Evolutionary conservation across 768 basidiomycete species (phyloP), one percentile per base, ranked within the genome.

Genomic region (Lentinula sp.): DNA sequence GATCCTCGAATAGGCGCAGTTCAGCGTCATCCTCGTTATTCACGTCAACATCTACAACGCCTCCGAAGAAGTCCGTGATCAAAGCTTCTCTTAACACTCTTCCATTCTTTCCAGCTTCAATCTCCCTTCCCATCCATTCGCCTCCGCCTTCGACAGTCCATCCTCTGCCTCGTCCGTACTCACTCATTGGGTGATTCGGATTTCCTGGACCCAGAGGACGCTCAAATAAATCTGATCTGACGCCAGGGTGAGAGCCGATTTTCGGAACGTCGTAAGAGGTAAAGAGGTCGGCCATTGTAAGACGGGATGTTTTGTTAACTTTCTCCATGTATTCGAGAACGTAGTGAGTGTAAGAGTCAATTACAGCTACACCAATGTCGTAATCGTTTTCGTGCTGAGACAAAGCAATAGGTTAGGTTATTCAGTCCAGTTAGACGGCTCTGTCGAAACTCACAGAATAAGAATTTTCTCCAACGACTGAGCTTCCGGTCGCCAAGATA

Each of bases 281-380:
- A 74, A 98, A 96, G 54, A 97, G 79, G 67, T 96, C 91, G 59
- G 86, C 80, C 80, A 96, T 82, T 13, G 89, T 89, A 16, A 80
- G 79, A 48, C 85, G 83, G 52, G 87, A 90, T 0, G 95, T 95
- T 74, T 97, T 97, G 75, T 94, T 92, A 67, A 96, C 87, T 16
- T 84, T 82, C 71, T 98, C 97, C 81, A 99, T 87, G 71, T 85
- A 95, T 64, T 94, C 83, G 9, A 99, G 84, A 32, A 95, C 79
- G 67, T 90, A 89, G 74, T 98, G 97, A 0, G 96, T 98, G 70
- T 85, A 99, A 13, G 86, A 85, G 70, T 99, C 97, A 63, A 98
- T 97, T 53, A 99, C 95, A 0, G 94, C 88, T 0, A 98, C 93
- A 3, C 97, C 97, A 32, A 99, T 87, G 64, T 98, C 96, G 39